Evolutionary conservation across 768 basidiomycete species (phyloP).

Genomic region (Lactarius vividus): DNA sequence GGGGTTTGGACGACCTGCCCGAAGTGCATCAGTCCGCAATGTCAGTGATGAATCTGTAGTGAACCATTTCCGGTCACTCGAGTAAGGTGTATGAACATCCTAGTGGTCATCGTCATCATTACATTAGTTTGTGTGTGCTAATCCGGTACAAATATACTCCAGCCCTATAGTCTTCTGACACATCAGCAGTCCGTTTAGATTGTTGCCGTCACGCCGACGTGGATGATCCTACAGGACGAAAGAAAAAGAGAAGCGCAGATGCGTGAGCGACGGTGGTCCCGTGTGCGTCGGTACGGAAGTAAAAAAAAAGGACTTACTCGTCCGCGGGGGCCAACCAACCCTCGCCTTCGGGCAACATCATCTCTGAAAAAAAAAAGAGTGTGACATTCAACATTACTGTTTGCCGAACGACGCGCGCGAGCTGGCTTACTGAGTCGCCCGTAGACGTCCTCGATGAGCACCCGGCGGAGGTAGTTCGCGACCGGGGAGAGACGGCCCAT

Average conservation of each 20-base stretch:
- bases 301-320: slow-evolving; percentile 39
- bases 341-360: slow-evolving; percentile 61
- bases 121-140: neutral
- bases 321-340: slow-evolving; percentile 58
- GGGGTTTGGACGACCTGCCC: no score
- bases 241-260: neutral
- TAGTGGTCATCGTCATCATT: neutral
- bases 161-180: neutral
- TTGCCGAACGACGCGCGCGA: neutral
- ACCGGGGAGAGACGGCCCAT: slow-evolving; percentile 37
- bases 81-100: neutral
- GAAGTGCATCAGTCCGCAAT: no score
- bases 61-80: neutral
- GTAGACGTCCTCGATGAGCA: slow-evolving; percentile 63
- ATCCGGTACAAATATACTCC: neutral
- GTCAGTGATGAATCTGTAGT: neutral
- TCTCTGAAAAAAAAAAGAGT: slow-evolving; percentile 37
- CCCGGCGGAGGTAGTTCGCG: slow-evolving; percentile 44
- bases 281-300: neutral
- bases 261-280: neutral
- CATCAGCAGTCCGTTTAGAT: neutral
- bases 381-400: neutral
- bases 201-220: slow-evolving; percentile 20
- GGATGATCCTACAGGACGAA: slow-evolving; percentile 17
- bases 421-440: slow-evolving; percentile 49